Evolutionary conservation across 495 filamentous ascomycete species (phyloP), one percentile per base, ranked within the genome.

Genomic region (Podospora didyma): DNA sequence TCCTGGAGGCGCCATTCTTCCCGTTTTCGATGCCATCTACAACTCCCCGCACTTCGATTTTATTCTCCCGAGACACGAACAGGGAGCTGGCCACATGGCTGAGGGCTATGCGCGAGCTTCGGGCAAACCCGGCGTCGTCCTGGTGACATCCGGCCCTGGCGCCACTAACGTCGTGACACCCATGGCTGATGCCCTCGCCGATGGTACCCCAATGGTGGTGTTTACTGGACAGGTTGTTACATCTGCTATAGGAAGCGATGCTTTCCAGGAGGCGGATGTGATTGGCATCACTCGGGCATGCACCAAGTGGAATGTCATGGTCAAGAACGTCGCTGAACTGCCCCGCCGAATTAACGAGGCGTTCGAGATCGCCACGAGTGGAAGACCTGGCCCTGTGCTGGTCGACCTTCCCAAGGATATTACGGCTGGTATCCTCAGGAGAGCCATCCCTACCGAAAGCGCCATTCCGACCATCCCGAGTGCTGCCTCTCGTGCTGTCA

Each of bases 301-400:
- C 73, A 91, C 88, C 49, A 91, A 91, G 75, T 91, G 88, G 88
- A 91, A 91, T 58, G 87, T 90, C 34, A 89, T 91, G 88, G 83
- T 89, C 47, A 89, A 88, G 80, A 85, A 83, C 64, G 78, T 89
- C 49, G 88, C 88, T 34, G 88, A 91, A 67, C 70, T 91, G 44
- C 88, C 88, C n/a, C 76, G 84, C 44, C 75, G 88, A 45, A 91
- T 91, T 62, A 90, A 90, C 63, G 88, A 91, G 69, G 88, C 88
- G n/a, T 91, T 91, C 66, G 87, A 91, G 71, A 91, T 91, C 64
- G 88, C 88, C 19, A 90, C 86, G 34, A 84, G 82, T 53, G 88
- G 88, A 28, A 75, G 88, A 24, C 88, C 88, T 7, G 88, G 88
- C 34, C 88, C 88, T n/a, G 88, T 91, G 2, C 79, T 91, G 52